Conservation (phyloP, 306 rosid genomes). For the Sindora glabra region DNA sequence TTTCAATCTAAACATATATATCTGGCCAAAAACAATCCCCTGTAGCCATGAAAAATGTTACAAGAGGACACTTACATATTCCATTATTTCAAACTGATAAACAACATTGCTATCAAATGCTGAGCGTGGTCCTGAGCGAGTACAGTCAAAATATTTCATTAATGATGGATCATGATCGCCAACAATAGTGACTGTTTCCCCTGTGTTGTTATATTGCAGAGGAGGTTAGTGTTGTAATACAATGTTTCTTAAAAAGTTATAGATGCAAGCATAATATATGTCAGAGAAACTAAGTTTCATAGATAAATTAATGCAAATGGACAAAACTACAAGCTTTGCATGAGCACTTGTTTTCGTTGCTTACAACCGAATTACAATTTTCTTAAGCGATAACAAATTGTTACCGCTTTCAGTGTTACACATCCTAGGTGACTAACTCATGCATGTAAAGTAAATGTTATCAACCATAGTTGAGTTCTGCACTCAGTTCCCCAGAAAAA, state of each 20-base stretch:
- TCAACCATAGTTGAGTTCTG: background rate
- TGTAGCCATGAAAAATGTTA: background rate
- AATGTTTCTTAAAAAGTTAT: too few relatives aligned
- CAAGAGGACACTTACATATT: slow-evolving; percentile 61
- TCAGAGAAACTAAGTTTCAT: too few relatives aligned
- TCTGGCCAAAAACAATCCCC: too few relatives aligned
- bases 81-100: slow-evolving; percentile 72
- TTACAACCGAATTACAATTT: background rate
- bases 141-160: slow-evolving; percentile 76
- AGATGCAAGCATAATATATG: too few relatives aligned
- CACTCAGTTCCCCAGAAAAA: background rate
- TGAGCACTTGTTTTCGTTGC: background rate
- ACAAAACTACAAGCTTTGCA: background rate
- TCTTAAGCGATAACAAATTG: background rate
- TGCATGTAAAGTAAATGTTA: background rate
- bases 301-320: background rate
- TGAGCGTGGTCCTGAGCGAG: slow-evolving; percentile 58
- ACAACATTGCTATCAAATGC: slow-evolving; percentile 64
- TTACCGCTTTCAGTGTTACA: background rate
- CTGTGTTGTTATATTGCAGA: too few relatives aligned
- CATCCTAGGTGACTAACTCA: background rate
- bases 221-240: too few relatives aligned
- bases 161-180: slow-evolving; percentile 83
- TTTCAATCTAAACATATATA: too few relatives aligned
- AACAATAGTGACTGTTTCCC: slow-evolving; percentile 84